Evolutionary conservation across 1,284 basidiomycete genomes (phyloP).

Genomic region (Ustilago crameri): DNA sequence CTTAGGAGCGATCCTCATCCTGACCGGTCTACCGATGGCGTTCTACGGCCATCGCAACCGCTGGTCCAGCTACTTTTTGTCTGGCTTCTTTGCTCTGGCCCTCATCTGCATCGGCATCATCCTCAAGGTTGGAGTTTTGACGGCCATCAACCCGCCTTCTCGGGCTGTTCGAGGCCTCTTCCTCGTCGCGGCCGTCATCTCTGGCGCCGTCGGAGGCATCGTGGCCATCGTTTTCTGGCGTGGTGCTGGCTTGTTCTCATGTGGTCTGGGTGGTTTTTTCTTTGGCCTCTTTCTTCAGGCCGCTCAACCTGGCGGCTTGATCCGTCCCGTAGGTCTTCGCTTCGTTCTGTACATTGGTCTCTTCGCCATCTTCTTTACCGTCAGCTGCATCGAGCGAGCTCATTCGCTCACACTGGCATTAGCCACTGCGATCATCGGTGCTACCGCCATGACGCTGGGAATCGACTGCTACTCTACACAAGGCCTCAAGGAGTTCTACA

Average conservation of each 20-base stretch:
- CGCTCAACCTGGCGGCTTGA: conserved; percentile 82
- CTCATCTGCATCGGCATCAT: conserved; percentile 88
- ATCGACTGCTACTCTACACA: conserved; percentile 80
- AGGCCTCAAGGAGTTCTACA: conserved; percentile 92
- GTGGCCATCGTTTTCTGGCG: conserved; percentile 70
- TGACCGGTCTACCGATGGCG: conserved; percentile 87
- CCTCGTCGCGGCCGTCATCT: conserved; percentile 81
- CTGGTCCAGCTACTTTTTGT: conserved; percentile 68
- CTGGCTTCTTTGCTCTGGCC: conserved; percentile 86
- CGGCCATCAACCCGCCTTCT: conserved; percentile 82
- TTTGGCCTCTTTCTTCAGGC: conserved; percentile 88
- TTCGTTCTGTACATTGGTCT: conserved; percentile 88
- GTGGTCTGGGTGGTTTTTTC: conserved; percentile 82
- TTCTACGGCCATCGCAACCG: conserved; percentile 78
- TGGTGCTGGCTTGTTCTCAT: conserved; percentile 41
- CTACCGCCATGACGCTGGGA: conserved; percentile 90
- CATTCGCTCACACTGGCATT: conserved; percentile 67
- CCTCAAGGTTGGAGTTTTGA: conserved; percentile 84
- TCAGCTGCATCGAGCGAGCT: conserved; percentile 50
- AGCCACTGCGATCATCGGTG: conserved; percentile 86
- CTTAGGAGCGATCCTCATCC: conserved; percentile 84
- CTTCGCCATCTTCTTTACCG: conserved; percentile 40
- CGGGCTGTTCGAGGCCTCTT: conserved; percentile 86
- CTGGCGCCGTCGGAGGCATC: conserved; percentile 83
- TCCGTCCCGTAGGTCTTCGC: conserved; percentile 78